These are phyloP conservation scores for Clohesyomyces aquaticus DNA, from an alignment of 495 filamentous ascomycete species.

Conservation along the genomic window DNA sequence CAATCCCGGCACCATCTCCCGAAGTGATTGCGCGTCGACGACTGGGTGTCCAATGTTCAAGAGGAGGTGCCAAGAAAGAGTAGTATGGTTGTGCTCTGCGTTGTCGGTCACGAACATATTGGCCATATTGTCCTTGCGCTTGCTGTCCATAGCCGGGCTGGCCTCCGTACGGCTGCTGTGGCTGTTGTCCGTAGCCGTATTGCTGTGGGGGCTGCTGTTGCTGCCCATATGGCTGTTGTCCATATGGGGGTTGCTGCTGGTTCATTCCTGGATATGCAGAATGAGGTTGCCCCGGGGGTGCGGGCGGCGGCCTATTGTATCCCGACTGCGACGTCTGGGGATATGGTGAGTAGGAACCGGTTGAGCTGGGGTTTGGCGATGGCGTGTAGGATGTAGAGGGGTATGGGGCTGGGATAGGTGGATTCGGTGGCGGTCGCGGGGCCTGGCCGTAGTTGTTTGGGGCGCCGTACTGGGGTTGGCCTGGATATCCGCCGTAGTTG, in stretches of 20 bases:
- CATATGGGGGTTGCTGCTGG: conserved; percentile 28
- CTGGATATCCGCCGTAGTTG: conserved; percentile 27
- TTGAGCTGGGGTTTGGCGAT: conserved; percentile 3
- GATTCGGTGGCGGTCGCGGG: conserved; percentile 32
- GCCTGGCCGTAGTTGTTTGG: conserved; percentile 34
- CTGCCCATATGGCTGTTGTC: conserved; percentile 24
- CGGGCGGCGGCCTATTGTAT: conserved; percentile 37
- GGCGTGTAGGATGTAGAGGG: conserved; percentile 21
- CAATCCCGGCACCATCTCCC: neutral
- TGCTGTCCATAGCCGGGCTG: conserved; percentile 32
- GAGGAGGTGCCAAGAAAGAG: neutral
- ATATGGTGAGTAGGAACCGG: conserved; percentile 27
- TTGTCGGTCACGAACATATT: conserved; percentile 16
- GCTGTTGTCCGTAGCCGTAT: conserved; percentile 22
- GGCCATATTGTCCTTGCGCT: conserved; percentile 11
- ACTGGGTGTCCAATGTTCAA: neutral
- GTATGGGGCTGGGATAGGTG: conserved; percentile 27
- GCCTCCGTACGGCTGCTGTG: conserved; percentile 19
- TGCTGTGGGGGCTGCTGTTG: conserved; percentile 18
- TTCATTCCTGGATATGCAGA: conserved; percentile 10
- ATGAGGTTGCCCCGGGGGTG: conserved; percentile 19
- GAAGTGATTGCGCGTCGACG: neutral
- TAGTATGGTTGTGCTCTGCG: neutral
- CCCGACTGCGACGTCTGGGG: conserved; percentile 26
- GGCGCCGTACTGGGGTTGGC: conserved; percentile 5